Base-by-base conservation (phyloP, 208 protist species). In the Novymonas esmeraldas region DNA sequence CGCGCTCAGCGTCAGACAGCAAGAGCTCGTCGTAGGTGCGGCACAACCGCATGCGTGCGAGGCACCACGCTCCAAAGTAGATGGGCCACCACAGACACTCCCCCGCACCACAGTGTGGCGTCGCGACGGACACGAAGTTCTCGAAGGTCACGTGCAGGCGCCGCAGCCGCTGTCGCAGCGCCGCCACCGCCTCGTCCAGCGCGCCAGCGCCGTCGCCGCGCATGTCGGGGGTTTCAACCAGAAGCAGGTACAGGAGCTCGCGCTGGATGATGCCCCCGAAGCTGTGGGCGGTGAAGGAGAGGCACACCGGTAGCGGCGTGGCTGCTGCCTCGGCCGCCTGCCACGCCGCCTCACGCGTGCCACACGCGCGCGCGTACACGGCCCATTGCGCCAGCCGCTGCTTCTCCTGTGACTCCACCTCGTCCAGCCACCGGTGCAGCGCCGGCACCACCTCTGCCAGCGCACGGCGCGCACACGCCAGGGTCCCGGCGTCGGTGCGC, bases 251-350 rank as follows among this genome's bases (percentile, higher is more conserved):
- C 0, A 92, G 49, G n/a, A 79, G 80, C 72, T 92, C 82, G 10
- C 85, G 82, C 46, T 87, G 59, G 50, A 92, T 75, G 34, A 92
- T 78, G 18, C 85, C 85, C 18, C 85, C 85, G 45, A 92, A 89
- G 34, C 79, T 87, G 82, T 92, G 85, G 3, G 79, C 85, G 22
- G 89, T 75, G 58, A 72, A 77, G 16, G 85, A 92, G 57, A 92
- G 76, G 45, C 64, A 92, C 5, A 79, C 44, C 10, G 79, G 79
- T 9, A 69, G 34, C 18, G 67, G 66, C 31, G n/a, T n/a, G n/a
- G 33, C 31, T 6, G 58, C 28, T 1, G 49, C 63, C 58, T 68
- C 60, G 2, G 22, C 45, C 10, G 36, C 29, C 28, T 63, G 59
- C 16, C 52, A 31, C 16, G 69, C 54, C 14, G 69, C 59, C 20